Evolutionary conservation across 345 rosid genomes (phyloP).

Genomic region (Eucalyptus sp.): DNA sequence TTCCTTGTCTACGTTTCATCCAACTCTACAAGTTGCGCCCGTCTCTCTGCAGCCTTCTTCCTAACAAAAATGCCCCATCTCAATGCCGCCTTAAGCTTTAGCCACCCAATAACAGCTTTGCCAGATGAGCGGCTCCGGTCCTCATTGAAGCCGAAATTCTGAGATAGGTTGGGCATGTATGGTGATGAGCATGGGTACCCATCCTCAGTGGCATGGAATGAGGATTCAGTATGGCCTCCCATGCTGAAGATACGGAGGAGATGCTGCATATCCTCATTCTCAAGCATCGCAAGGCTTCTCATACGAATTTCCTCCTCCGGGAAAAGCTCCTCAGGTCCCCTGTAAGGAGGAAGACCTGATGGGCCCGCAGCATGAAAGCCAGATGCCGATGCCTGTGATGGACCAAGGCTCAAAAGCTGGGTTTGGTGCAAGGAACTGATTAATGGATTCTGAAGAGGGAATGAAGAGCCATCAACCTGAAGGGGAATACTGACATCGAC

Average conservation of each 20-base stretch:
- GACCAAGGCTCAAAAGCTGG: slow-evolving; percentile 18
- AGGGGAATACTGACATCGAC: slow-evolving; percentile 26
- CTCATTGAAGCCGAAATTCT: slow-evolving; percentile 29
- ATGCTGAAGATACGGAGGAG: slow-evolving; percentile 58
- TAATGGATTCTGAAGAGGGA: slow-evolving; percentile 36
- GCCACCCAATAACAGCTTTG: slow-evolving; percentile 93
- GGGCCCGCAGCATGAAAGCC: slow-evolving; percentile 25
- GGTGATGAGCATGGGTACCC: slow-evolving; percentile 32
- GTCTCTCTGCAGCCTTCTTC: slow-evolving; percentile 88
- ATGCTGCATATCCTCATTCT: slow-evolving; percentile 93
- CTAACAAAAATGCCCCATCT: slow-evolving; percentile 94
- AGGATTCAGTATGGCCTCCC: slow-evolving; percentile 39
- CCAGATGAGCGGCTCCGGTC: slow-evolving; percentile 50
- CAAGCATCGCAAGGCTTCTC: slow-evolving; percentile 81
- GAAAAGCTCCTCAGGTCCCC: slow-evolving; percentile 39
- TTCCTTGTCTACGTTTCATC: slow-evolving; percentile 19
- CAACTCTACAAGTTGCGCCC: slow-evolving; percentile 77
- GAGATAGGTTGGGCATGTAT: slow-evolving; percentile 24
- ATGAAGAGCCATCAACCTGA: slow-evolving; percentile 33
- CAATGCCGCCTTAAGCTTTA: slow-evolving; percentile 96
- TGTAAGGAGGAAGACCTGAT: slow-evolving; percentile 30
- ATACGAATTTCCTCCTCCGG: slow-evolving; percentile 80
- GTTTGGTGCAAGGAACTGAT: slow-evolving; percentile 14
- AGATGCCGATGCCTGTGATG: slow-evolving; percentile 22
- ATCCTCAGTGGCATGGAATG: slow-evolving; percentile 38